Evolutionary conservation across 2,329 filamentous ascomycete genomes (phyloP).

Genomic region (Leptoxyphium fumago): DNA sequence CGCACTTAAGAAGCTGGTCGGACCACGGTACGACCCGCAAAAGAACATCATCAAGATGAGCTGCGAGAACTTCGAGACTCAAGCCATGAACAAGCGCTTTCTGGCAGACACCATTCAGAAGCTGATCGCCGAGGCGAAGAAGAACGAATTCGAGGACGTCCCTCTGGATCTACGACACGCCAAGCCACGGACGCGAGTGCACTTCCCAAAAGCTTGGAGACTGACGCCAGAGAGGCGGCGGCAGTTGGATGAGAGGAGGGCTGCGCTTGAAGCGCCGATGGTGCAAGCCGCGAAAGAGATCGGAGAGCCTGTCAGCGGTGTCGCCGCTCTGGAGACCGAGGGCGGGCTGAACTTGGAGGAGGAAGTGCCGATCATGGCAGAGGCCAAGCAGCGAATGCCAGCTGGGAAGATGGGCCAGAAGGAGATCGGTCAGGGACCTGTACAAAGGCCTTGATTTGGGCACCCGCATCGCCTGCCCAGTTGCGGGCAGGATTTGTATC

Average conservation of each 20-base stretch:
- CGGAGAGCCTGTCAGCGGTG: constrained; percentile 31
- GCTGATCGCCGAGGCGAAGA: constrained; percentile 58
- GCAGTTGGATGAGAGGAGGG: constrained; percentile 49
- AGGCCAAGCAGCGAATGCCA: constrained; percentile 14
- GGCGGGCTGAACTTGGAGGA: constrained; percentile 10
- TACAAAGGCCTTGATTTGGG: not conserved
- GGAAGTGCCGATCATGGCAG: constrained; percentile 18
- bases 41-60: constrained; percentile 76
- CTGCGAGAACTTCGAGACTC: constrained; percentile 67
- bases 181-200: constrained; percentile 48
- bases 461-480: too few species aligned
- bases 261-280: constrained; percentile 24
- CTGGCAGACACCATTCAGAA: constrained; percentile 63
- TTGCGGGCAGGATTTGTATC: too few species aligned
- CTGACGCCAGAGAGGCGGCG: constrained; percentile 55
- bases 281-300: constrained; percentile 40
- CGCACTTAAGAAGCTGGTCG: constrained; percentile 50
- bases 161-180: constrained; percentile 83
- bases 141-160: constrained; percentile 74
- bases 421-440: constrained; percentile 12
- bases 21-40: constrained; percentile 74
- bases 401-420: constrained; percentile 18
- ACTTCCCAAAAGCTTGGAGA: constrained; percentile 72
- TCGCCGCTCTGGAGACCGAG: constrained; percentile 14
- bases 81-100: constrained; percentile 95